These are phyloP conservation scores for Hypoxylon fuscum DNA, from an alignment of 495 filamentous ascomycete genomes.

Conservation along the genomic window DNA sequence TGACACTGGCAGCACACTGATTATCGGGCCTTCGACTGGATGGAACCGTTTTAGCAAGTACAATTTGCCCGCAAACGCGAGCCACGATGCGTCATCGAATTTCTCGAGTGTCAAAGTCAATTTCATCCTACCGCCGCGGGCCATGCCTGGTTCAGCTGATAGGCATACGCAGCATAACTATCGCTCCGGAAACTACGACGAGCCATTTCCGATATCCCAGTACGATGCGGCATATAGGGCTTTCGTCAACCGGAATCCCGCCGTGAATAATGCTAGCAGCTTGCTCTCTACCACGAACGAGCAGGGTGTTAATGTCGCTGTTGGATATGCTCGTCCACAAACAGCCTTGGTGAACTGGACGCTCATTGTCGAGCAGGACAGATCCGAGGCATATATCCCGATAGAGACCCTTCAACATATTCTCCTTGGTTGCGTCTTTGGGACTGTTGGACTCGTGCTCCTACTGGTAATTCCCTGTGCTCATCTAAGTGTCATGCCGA, in stretches of 20 bases:
- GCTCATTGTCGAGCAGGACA: slow-evolving; percentile 79
- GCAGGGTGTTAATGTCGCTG: slow-evolving; percentile 67
- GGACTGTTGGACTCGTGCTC: slow-evolving; percentile 74
- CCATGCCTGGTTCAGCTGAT: slow-evolving; percentile 45
- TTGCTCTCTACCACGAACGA: slow-evolving; percentile 75
- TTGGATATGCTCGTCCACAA: slow-evolving; percentile 74
- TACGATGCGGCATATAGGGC: slow-evolving; percentile 67
- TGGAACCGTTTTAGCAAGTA: slow-evolving; percentile 69
- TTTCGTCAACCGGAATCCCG: slow-evolving; percentile 55
- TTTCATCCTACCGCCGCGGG: slow-evolving; percentile 57
- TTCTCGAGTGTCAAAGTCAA: slow-evolving; percentile 52
- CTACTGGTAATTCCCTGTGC: slow-evolving; percentile 77
- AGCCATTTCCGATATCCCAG: slow-evolving; percentile 63
- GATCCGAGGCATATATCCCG: slow-evolving; percentile 76
- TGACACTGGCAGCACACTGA: slow-evolving; percentile 68
- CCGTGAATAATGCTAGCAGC: slow-evolving; percentile 69
- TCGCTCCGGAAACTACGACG: slow-evolving; percentile 48
- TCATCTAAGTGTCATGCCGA: slow-evolving; percentile 81
- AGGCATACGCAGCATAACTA: slow-evolving; percentile 60
- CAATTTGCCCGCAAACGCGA: slow-evolving; percentile 47
- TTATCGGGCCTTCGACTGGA: slow-evolving; percentile 70
- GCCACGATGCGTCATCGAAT: slow-evolving; percentile 43
- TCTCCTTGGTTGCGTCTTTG: slow-evolving; percentile 84
- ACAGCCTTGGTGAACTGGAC: slow-evolving; percentile 78
- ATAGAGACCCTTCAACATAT: slow-evolving; percentile 78